phyloP scores from a whole-genome alignment of 179 eudicot species.

The Silene coronaria region DNA sequence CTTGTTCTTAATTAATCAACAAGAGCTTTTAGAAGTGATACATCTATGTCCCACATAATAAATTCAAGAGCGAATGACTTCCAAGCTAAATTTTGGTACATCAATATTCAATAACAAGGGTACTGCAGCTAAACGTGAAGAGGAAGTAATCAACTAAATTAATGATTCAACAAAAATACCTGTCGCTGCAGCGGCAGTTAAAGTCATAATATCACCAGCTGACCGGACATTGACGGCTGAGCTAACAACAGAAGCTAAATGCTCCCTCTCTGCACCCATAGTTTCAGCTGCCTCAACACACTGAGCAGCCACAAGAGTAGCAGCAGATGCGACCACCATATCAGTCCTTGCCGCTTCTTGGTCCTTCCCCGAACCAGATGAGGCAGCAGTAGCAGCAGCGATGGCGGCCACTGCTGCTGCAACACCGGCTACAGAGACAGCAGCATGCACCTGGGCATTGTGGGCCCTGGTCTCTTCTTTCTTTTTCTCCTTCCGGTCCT shows the following conservation, averaged over 20 bases:
- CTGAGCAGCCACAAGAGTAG: slow-evolving; percentile 89
- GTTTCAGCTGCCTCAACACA: slow-evolving; percentile 96
- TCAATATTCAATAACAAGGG: neutral
- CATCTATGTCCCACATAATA: too few species aligned
- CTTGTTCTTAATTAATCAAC: too few species aligned
- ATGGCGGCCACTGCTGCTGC: slow-evolving; percentile 94
- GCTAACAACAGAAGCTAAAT: slow-evolving; percentile 73
- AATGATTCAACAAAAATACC: slow-evolving; percentile 32
- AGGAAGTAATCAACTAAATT: neutral
- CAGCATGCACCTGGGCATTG: slow-evolving; percentile 83
- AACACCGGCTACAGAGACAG: slow-evolving; percentile 84
- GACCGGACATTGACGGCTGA: slow-evolving; percentile 89
- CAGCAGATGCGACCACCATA: slow-evolving; percentile 92
- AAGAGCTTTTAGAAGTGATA: too few species aligned
- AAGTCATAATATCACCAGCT: slow-evolving; percentile 83
- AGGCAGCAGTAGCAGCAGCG: slow-evolving; percentile 84
- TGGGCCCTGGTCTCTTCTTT: slow-evolving; percentile 83
- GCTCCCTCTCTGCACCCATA: slow-evolving; percentile 93
- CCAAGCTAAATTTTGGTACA: neutral
- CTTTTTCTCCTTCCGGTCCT: slow-evolving; percentile 83
- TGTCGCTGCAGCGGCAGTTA: slow-evolving; percentile 92
- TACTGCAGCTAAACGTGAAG: neutral
- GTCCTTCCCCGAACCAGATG: slow-evolving; percentile 58
- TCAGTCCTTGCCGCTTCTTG: slow-evolving; percentile 66
- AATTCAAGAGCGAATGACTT: neutral